These are phyloP conservation scores for Wickerhamomyces hampshirensis DNA, from an alignment of 805 yeast genomes.

Conservation along the genomic window DNA sequence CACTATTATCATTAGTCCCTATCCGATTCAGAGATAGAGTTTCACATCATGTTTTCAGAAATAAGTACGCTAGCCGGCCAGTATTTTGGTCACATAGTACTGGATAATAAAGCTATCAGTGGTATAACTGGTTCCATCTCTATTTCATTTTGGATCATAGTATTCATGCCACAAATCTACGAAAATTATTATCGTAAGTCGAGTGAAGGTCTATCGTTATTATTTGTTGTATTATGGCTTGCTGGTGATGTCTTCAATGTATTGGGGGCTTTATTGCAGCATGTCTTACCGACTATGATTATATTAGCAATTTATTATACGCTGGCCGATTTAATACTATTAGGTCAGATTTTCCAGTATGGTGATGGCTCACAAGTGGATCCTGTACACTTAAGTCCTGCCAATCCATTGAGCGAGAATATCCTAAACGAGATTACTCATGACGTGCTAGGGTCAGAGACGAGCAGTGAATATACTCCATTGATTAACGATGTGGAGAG, in stretches of 20 bases:
- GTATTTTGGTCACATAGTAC: slow-evolving; percentile 16
- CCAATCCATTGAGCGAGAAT: slow-evolving; percentile 74
- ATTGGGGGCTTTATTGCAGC: slow-evolving; percentile 84
- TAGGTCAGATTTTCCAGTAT: slow-evolving; percentile 80
- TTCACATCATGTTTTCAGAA: not conserved
- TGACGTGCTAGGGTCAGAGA: slow-evolving; percentile 29
- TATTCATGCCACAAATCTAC: slow-evolving; percentile 93
- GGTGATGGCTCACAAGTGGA: slow-evolving; percentile 61
- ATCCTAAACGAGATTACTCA: slow-evolving; percentile 59
- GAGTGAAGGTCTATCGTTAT: slow-evolving; percentile 83
- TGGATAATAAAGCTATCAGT: slow-evolving; percentile 24
- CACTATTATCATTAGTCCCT: too few relatives aligned
- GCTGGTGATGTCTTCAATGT: slow-evolving; percentile 93
- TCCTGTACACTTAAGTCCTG: slow-evolving; percentile 80
- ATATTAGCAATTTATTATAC: slow-evolving; percentile 91
- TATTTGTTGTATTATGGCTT: slow-evolving; percentile 87
- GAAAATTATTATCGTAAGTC: slow-evolving; percentile 84
- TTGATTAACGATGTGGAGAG: slow-evolving; percentile 7
- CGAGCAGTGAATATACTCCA: slow-evolving; percentile 9
- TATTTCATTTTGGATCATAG: slow-evolving; percentile 96
- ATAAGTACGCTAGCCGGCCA: slow-evolving; percentile 1
- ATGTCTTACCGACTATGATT: slow-evolving; percentile 91
- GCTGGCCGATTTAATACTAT: slow-evolving; percentile 77
- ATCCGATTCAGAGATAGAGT: too few relatives aligned
- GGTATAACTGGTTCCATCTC: slow-evolving; percentile 62